Base-by-base conservation (phyloP, 2,329 filamentous ascomycete genomes). In the Cladosporium sp. region DNA sequence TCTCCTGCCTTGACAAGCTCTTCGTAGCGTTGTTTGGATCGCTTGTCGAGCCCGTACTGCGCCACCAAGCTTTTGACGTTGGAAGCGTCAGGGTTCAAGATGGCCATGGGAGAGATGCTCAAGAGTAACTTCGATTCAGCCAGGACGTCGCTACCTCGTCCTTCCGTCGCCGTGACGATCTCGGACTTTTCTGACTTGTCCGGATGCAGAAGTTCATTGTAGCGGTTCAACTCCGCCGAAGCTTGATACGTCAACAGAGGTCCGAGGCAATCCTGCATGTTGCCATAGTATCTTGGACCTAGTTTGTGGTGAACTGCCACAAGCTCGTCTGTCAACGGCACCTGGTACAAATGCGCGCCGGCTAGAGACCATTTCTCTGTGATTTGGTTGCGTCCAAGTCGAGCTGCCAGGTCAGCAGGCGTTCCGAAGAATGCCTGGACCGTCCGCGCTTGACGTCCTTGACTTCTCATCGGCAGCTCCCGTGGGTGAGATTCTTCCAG, bases 221-320 rank as follows among this genome's bases (percentile, higher is more conserved):
- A 86, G 47, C 96, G 78, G 53, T 95, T 93, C 34, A 99, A 74
- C 48, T 88, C 85, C 7, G 93, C 92, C 1, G 93, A 97, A 6
- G 93, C 92, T 61, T 88, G 84, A 65, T 99, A 99, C 0, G 95
- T 99, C 64, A 97, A 90, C 63, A 99, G 95, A 1, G 90, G 92
- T 4, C 95, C 93, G 12, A 99, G 78, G 59, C 89, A 93, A 64
- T 99, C 93, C 69, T 99, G 93, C 60, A 95, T 96, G 65, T 99
- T 99, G 13, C 93, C 93, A 63, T 89, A 85, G 61, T 99, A 99
- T 42, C 89, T 83, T 19, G 90, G 87, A 0, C 93, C 92, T 15
- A 99, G 83, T 43, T 91, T 88, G 65, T 86, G 89, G 62, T 96
- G 89, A 0, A 99, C 93, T 11, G 92, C 86, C 50, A 99, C 77